Evolutionary conservation across 169 alveolate species (phyloP), one percentile per base, ranked within the genome.

Genomic region (Neospora caninum): DNA sequence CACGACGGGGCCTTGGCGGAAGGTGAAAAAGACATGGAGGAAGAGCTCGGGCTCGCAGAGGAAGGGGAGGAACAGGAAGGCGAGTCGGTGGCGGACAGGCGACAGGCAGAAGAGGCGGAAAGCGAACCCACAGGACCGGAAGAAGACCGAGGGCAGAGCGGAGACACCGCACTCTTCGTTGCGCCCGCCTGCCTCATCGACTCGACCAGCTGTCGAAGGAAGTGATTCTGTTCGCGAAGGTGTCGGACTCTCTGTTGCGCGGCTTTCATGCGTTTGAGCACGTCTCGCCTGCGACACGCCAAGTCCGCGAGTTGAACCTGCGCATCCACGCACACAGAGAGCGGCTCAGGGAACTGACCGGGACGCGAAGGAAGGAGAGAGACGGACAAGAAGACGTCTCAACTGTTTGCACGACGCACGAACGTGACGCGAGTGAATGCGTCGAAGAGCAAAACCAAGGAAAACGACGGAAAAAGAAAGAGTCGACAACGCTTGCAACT

Each of bases 281-380:
- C 69, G 1, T 82, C 89, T 29, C 89, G 53, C 53, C 89, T 22
- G 18, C 64, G 89, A 36, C 89, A 82, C 13, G 89, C 89, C 38
- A 82, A 49, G 27, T 82, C 89, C 41, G 89, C 89, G 38, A 82
- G 67, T 29, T 82, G 67, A 9, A 82, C 89, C 89, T 82, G 64
- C 38, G 18, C 22, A 4, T n/a, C n/a, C n/a, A 58, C 45, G n/a
- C 84, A n/a, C 42, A 73, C 84, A 73, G 49, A 22, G 27, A 73
- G 43, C 4, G 10, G 18, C 9, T 29, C 34, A 69, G 29, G 18
- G 29, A 6, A 9, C 31, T 4, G 36, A n/a, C 6, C 34, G 10
- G 29, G 36, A 69, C 6, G 80, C 31, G n/a, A 20, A n/a, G 18
- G 10, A n/a, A n/a, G 2, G 80, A 69, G 80, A 69, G 80, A 69